Evolutionary conservation across 2,329 filamentous ascomycete genomes (phyloP).

Genomic region (Raffaelea deltoideospora): DNA sequence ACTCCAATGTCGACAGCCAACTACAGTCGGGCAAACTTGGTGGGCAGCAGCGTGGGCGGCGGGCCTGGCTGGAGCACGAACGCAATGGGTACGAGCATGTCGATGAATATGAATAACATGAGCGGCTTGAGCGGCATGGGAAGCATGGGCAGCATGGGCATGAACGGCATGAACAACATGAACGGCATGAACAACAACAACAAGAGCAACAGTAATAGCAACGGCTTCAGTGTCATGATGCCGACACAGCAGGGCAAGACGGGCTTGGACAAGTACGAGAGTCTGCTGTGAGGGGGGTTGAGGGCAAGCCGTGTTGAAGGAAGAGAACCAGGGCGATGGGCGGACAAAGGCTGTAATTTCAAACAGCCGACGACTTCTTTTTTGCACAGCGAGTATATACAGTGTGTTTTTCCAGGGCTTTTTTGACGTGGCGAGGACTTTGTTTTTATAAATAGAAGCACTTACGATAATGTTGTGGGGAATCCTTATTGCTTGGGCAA

Average conservation of each 20-base stretch:
- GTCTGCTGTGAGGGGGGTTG: conserved; percentile 42
- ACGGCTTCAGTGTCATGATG: conserved; percentile 13
- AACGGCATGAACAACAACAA: conserved; percentile 10
- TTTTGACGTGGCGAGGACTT: too few species aligned
- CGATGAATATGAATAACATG: conserved; percentile 12
- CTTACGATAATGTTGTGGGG: too few species aligned
- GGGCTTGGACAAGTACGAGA: conserved; percentile 54
- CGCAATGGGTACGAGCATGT: conserved; percentile 13
- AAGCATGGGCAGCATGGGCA: conserved; percentile 11
- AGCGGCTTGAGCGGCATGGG: conserved; percentile 11
- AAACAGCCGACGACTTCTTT: too few species aligned
- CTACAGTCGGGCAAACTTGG: conserved; percentile 3
- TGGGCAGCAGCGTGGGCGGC: conserved; percentile 4
- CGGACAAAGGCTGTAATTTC: too few species aligned
- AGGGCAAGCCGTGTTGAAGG: too few species aligned
- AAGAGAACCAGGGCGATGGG: too few species aligned
- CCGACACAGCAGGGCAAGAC: conserved; percentile 23
- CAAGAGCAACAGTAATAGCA: conserved; percentile 13
- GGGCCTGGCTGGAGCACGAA: conserved; percentile 1
- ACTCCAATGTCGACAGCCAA: neutral
- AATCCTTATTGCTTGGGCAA: too few species aligned
- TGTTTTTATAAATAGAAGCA: too few species aligned
- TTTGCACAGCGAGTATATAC: too few species aligned
- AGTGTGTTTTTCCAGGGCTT: too few species aligned
- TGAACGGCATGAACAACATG: conserved; percentile 10